Conservation (phyloP, 2,329 filamentous ascomycete species). For the Aspergillus pseudoterreus region DNA sequence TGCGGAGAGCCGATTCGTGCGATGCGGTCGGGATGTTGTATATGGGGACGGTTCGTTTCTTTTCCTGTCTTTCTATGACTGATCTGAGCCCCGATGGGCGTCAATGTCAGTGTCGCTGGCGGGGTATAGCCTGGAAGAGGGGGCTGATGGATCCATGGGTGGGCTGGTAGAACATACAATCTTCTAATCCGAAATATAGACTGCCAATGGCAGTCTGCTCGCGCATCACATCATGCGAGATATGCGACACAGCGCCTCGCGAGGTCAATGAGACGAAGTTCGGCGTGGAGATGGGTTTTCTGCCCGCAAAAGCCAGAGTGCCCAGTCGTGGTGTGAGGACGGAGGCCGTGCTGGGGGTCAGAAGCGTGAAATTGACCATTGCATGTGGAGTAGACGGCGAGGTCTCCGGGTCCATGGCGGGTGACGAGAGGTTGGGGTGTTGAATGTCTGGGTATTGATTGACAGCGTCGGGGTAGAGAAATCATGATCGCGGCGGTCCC, state of each 20-base stretch:
- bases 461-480: slow-evolving; percentile 16
- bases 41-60: slow-evolving; percentile 46
- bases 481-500: neutral
- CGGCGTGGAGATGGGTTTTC: slow-evolving; percentile 72
- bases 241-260: slow-evolving; percentile 78
- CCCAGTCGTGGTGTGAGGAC: slow-evolving; percentile 62
- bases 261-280: slow-evolving; percentile 78
- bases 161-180: slow-evolving; percentile 62
- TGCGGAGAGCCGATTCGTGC: slow-evolving; percentile 60
- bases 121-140: neutral
- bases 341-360: slow-evolving; percentile 27
- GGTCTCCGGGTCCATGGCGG: slow-evolving; percentile 27
- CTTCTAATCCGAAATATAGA: slow-evolving; percentile 81
- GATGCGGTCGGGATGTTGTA: slow-evolving; percentile 46
- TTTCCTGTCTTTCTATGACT: slow-evolving; percentile 59
- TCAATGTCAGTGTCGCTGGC: slow-evolving; percentile 23
- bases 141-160: no score
- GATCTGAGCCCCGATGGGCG: slow-evolving; percentile 33
- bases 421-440: neutral
- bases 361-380: slow-evolving; percentile 38
- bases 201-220: slow-evolving; percentile 64
- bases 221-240: slow-evolving; percentile 77
- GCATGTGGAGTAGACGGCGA: slow-evolving; percentile 19
- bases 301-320: slow-evolving; percentile 58
- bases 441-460: slow-evolving; percentile 1